Evolutionary conservation across 306 rosid species (phyloP).

Genomic region (Ceratonia siliqua): DNA sequence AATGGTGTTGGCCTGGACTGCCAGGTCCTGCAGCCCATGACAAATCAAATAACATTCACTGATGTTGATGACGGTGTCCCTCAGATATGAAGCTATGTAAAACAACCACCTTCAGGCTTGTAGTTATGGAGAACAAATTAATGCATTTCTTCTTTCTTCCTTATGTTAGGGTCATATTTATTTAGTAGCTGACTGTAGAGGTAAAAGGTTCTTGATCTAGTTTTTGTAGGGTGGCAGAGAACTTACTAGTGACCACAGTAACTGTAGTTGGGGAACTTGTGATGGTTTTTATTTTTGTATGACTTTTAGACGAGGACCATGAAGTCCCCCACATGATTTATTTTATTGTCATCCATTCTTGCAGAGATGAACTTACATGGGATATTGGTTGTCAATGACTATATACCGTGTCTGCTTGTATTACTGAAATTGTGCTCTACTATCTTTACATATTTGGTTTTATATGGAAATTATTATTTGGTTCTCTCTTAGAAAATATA

Average conservation of each 20-base stretch:
- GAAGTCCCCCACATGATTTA: neutral
- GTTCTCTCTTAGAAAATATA: no score
- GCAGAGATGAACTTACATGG: neutral
- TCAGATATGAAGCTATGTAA: neutral
- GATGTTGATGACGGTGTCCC: conserved; percentile 17
- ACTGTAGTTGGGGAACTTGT: neutral
- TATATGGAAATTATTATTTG: no score
- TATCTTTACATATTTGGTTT: neutral
- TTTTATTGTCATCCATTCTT: neutral
- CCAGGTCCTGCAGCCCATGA: neutral
- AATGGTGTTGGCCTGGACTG: neutral
- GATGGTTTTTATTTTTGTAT: neutral
- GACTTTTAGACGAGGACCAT: neutral
- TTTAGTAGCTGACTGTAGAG: conserved; percentile 1
- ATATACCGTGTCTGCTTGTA: neutral
- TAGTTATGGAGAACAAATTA: neutral
- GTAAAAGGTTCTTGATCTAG: neutral
- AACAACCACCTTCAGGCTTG: neutral
- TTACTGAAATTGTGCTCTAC: neutral
- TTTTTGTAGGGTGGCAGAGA: neutral
- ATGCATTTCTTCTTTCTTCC: neutral
- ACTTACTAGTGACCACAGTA: neutral
- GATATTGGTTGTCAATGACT: neutral
- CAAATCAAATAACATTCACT: neutral
- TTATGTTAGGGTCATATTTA: neutral